Evolutionary conservation across 2,329 filamentous ascomycete genomes (phyloP), one percentile per base, ranked within the genome.

Genomic region (Neonectria hederae): DNA sequence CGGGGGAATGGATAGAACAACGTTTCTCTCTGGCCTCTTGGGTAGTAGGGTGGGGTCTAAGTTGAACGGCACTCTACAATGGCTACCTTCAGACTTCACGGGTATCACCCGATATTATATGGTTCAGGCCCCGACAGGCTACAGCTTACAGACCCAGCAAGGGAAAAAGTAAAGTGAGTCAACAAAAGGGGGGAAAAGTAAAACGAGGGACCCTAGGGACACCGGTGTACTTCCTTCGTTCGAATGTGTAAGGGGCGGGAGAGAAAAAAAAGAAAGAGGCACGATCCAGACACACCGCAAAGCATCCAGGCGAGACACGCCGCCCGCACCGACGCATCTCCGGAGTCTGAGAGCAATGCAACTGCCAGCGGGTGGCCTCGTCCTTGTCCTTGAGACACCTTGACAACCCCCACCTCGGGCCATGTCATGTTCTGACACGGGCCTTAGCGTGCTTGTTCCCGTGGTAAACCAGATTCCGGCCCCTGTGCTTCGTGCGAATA

Each of bases 361-460:
- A 42, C 38, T 42, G 38, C 7, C 10, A 38, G 35, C 17, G 13
- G 35, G 17, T 11, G 13, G 35, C 3, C 35, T 35, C 21, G 26
- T 35, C 52, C 46, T 56, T 42, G 35, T 51, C 21, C 35, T 32
- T 30, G 24, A 42, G 24, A 28, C 14, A 19, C 43, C 54, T 38
- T 17, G 17, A 17, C 35, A n/a, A 13, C 32, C 32, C 32, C 32
- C 35, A 38, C 35, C 9, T 53, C 54, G 21, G 45, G 54, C 45
- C 48, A 32, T 43, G 43, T 13, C 56, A 57, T 48, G 54, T 54
- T 40, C 42, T 40, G 43, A 57, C 54, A 48, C 51, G 55, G 54
- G 49, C 51, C 43, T 40, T 49, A 59, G 51, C 61, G 51, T 55
- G 54, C 61, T 63, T 63, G 43, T 49, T 59, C 52, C 61, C 49